These are phyloP conservation scores for Scedosporium dehoogii DNA, from an alignment of 2,329 filamentous ascomycete species.

Conservation along the genomic window DNA sequence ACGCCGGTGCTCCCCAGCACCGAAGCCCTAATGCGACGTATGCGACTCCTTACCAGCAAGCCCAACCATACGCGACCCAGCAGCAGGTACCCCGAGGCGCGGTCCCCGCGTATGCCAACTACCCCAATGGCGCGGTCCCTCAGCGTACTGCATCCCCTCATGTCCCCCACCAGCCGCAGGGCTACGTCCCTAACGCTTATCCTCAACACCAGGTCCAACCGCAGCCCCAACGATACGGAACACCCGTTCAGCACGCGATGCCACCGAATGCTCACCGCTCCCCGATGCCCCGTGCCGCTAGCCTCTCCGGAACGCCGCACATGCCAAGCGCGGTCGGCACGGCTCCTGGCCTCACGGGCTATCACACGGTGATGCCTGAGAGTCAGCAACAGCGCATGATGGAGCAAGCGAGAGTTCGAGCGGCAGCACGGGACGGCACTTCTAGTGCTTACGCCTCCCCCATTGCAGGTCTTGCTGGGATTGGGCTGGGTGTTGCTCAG, in stretches of 20 bases:
- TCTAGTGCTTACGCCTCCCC: conserved; percentile 30
- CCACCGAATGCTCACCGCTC: neutral
- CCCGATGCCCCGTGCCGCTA: neutral
- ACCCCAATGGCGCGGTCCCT: conserved; percentile 34
- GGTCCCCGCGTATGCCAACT: conserved; percentile 20
- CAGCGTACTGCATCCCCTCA: conserved; percentile 35
- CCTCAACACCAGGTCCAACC: conserved; percentile 16
- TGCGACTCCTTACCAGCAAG: conserved; percentile 23
- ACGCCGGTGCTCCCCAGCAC: conserved; percentile 25
- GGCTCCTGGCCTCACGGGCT: conserved; percentile 29
- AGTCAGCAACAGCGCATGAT: conserved; percentile 39
- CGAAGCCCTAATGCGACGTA: conserved; percentile 33
- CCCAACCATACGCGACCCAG: conserved; percentile 17
- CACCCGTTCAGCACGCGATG: conserved; percentile 2
- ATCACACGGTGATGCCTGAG: conserved; percentile 39
- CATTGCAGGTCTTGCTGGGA: conserved; percentile 25
- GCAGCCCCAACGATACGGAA: conserved; percentile 8
- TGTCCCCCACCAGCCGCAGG: conserved; percentile 21
- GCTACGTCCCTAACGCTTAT: conserved; percentile 18
- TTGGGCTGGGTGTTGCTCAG: conserved; percentile 19
- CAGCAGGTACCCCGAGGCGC: conserved; percentile 5
- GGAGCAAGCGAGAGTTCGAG: conserved; percentile 39
- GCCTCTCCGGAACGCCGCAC: conserved; percentile 3
- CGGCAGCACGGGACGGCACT: conserved; percentile 33
- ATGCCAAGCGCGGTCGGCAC: conserved; percentile 9